Evolutionary conservation across 192 early-diverging fungal genomes (phyloP), one percentile per base, ranked within the genome.

Genomic region (Backusella liffmaniae): DNA sequence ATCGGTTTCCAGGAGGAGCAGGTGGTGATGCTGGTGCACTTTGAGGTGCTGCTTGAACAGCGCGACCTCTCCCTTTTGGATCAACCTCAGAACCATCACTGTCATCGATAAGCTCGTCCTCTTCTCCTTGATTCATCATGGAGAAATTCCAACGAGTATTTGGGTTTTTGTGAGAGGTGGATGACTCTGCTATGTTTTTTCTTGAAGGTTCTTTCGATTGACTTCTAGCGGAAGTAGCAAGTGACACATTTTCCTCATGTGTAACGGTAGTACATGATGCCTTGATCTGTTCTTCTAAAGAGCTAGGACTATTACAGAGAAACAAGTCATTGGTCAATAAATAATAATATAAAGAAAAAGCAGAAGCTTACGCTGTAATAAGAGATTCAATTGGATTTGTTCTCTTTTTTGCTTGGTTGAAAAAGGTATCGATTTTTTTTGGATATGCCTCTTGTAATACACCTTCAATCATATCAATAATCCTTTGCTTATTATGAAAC

Each of bases 401-500:
- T 69, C 21, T 18, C 21, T 41, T 69, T 1, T 35, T 35, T 67
- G 16, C 5, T 67, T 67, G 30, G n/a, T 35, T 69, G 21, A 69
- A 69, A 36, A 69, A 69, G 1, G 12, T 9, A 41, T 69, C 67
- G 1, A 69, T 37, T 21, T 49, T 49, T 36, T 29, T 42, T 4
- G 68, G 37, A 56, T 82, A 82, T 41, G 56, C 7, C 21, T 53
- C 56, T 29, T 79, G 62, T 29, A 83, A 59, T 12, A 77, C 35
- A 12, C 34, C 32, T 21, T 80, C 66, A 15, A 79, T 34, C 7
- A 73, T 21, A 30, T 73, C 66, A 5, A 77, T 3, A n/a, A 83
- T 44, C n/a, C 53, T 32, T 59, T 77, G 74, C 16, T 66, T 59
- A 9, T 83, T 16, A 46, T 83, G 81, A 49, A 83, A 76, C 10